Percentiles rank a stretch among this genome's conserved stretches.
phyloP scores from a whole-genome alignment of 257 asterid species.

The Anisodus acutangulus region DNA sequence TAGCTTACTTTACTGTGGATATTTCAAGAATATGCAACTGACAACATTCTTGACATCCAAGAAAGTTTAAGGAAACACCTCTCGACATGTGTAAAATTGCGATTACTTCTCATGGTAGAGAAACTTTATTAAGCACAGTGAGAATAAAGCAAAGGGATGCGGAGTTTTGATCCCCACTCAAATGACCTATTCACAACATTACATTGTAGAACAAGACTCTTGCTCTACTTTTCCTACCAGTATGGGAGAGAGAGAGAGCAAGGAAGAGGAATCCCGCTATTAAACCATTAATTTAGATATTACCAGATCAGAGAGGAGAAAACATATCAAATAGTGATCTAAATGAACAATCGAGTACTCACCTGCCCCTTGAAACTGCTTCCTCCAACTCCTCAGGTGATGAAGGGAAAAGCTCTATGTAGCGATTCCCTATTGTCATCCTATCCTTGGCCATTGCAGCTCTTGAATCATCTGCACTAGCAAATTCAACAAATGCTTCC shows the following conservation, averaged over 20 bases:
- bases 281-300: conserved; percentile 11
- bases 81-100: background rate
- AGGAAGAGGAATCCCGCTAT: conserved; percentile 11
- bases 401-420: conserved; percentile 90
- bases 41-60: background rate
- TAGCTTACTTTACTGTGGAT: background rate
- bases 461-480: conserved; percentile 76
- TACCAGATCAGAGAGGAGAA: background rate
- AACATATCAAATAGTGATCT: conserved; percentile 22
- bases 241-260: no score
- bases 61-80: background rate
- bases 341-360: conserved; percentile 29
- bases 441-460: conserved; percentile 95
- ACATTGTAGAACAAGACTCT: background rate
- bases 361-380: conserved; percentile 90
- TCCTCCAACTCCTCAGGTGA: conserved; percentile 89
- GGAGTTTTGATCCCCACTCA: background rate
- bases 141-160: background rate
- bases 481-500: conserved; percentile 95
- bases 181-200: background rate
- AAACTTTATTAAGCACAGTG: background rate
- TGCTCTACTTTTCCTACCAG: background rate
- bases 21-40: conserved; percentile 5
- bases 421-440: conserved; percentile 78
- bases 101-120: background rate